Evolutionary conservation across 352 stramenopile genomes (phyloP).

Genomic region (Phytophthora melonis): DNA sequence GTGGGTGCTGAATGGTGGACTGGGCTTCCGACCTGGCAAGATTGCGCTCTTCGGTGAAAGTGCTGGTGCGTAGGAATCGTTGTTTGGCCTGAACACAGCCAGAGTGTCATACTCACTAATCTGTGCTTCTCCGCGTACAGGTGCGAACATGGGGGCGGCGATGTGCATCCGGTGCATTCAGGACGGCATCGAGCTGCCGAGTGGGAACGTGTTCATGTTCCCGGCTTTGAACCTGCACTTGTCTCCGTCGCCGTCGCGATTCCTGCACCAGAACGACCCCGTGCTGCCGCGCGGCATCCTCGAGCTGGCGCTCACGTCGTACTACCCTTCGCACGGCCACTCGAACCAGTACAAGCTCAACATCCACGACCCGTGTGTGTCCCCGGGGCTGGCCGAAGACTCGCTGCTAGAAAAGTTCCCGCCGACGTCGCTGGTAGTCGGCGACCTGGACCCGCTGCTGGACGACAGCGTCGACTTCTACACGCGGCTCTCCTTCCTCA

Average conservation of each 20-base stretch:
- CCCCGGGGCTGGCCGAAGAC: slow-evolving; percentile 82
- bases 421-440: slow-evolving; percentile 84
- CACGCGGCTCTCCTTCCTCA: slow-evolving; percentile 81
- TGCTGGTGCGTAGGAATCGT: slow-evolving; percentile 53
- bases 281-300: slow-evolving; percentile 85
- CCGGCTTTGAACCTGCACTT: slow-evolving; percentile 91
- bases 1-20: slow-evolving; percentile 75
- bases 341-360: slow-evolving; percentile 91
- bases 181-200: slow-evolving; percentile 71
- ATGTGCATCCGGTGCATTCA: slow-evolving; percentile 88
- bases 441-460: slow-evolving; percentile 86
- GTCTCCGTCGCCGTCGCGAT: slow-evolving; percentile 87
- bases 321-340: slow-evolving; percentile 86
- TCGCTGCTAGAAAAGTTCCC: slow-evolving; percentile 79
- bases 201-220: slow-evolving; percentile 90
- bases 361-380: slow-evolving; percentile 90
- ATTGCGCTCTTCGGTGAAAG: slow-evolving; percentile 88
- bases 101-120: slow-evolving; percentile 1
- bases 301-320: slow-evolving; percentile 84
- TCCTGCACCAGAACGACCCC: slow-evolving; percentile 89
- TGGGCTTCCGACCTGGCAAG: slow-evolving; percentile 76
- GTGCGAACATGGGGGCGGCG: slow-evolving; percentile 88
- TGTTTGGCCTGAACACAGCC: background rate
- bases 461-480: slow-evolving; percentile 93
- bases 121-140: slow-evolving; percentile 36